Evolutionary conservation across 169 alveolate genomes (phyloP).

Genomic region (Plasmodium gallinaceum): DNA sequence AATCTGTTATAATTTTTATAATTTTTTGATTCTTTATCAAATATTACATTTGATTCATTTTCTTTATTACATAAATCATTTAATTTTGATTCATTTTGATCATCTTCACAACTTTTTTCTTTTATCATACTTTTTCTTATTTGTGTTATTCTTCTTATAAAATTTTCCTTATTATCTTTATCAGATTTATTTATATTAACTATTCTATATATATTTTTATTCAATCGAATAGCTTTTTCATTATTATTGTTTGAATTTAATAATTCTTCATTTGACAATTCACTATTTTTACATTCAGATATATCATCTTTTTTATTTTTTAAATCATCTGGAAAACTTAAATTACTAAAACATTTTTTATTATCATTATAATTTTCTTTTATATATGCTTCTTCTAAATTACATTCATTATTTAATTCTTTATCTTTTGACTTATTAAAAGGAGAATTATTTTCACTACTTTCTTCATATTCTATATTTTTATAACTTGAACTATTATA

Average conservation of each 20-base stretch:
- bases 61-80: neutral
- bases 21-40: neutral
- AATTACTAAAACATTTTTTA: conserved; percentile 2
- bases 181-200: conserved; percentile 32
- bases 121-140: conserved; percentile 46
- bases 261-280: neutral
- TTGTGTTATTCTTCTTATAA: conserved; percentile 46
- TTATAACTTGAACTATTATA: neutral
- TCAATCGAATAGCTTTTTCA: conserved; percentile 52
- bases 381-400: neutral
- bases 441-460: conserved; percentile 15
- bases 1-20: conserved; percentile 22
- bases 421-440: neutral
- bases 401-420: neutral
- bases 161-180: conserved; percentile 20
- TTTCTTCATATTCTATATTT: neutral
- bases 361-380: neutral
- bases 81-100: neutral
- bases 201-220: conserved; percentile 48
- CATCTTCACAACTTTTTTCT: conserved; percentile 8
- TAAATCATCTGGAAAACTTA: neutral
- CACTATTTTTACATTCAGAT: neutral
- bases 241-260: neutral
- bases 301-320: neutral
- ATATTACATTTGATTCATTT: neutral